Percentiles rank a stretch among this genome's conserved stretches.
Conservation (phyloP, 78 protist species). For the Corallochytrium limacisporum region DNA sequence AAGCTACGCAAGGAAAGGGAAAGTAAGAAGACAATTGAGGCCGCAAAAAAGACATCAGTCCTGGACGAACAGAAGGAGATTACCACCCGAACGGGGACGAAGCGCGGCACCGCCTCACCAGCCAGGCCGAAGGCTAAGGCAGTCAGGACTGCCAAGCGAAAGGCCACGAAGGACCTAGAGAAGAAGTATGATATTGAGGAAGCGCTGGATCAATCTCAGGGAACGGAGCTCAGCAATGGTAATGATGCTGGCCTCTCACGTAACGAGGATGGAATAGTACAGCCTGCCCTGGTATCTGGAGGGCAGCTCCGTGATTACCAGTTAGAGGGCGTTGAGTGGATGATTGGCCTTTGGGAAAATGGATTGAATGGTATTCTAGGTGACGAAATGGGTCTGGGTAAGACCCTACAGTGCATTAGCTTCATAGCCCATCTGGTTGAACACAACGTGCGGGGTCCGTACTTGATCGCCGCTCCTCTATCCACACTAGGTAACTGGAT, state of each 20-base stretch:
- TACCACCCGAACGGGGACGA: no score
- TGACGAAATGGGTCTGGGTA: constrained; percentile 65
- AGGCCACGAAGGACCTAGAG: neutral
- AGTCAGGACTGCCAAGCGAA: neutral
- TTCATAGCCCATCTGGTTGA: constrained; percentile 33
- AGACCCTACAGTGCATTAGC: constrained; percentile 53
- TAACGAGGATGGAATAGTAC: no score
- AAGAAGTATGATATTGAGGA: neutral
- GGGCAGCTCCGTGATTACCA: constrained; percentile 83
- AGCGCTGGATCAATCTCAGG: neutral
- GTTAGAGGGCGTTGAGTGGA: constrained; percentile 82
- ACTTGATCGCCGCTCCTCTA: constrained; percentile 23
- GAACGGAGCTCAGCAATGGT: neutral
- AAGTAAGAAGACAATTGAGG: neutral
- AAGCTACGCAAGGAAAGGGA: neutral
- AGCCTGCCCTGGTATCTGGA: neutral
- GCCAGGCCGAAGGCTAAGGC: neutral
- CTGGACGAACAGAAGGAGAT: no score
- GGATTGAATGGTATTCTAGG: constrained; percentile 88
- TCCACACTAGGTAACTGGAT: constrained; percentile 39
- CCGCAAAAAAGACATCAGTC: neutral
- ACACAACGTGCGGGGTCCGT: constrained; percentile 12
- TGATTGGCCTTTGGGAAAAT: constrained; percentile 54
- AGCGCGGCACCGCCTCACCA: neutral
- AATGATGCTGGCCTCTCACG: no score